Evolutionary conservation across 805 yeast species (phyloP), one percentile per base, ranked within the genome.

Genomic region (Hanseniaspora thailandica): DNA sequence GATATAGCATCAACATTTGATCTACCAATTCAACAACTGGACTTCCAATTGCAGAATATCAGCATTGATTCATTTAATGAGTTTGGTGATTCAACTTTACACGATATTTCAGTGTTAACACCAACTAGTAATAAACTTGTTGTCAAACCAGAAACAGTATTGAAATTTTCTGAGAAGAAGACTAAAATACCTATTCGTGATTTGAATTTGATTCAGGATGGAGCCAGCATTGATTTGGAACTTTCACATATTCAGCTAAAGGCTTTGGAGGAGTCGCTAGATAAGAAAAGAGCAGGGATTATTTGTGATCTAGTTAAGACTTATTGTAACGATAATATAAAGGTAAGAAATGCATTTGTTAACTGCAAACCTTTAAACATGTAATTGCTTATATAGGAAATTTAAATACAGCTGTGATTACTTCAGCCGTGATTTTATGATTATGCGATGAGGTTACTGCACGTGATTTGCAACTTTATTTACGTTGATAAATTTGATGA

Each of bases 221-320:
- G 30, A 3, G 34, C 5, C 10, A 9, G 13, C 4, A 15, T n/a
- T 41, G 45, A 41, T 41, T 3, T 38, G 12, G 41, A 22, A 17
- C 12, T 38, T 13, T 22, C 41, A 17, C 26, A 22, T 3, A 5
- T 38, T 13, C 58, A 39, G 45, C 45, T 6, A 62, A 61, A 45
- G 63, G 64, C 4, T 56, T 59, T 36, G 56, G 58, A 47, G 57
- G 55, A 39, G 34, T 10, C 47, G 6, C 4, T 20, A 22, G 41
- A 40, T 33, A 46, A 23, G 28, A 36, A 39, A 38, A 39, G 13
- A 20, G 45, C 20, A 10, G 47, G 30, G 54, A 60, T 25, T 1
- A 41, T 59, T 1, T 31, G 35, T 17, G 25, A 35, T 7, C 10
- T 47, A 15, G 41, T 36, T 8, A 28, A 15, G 17, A 19, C 33